Conservation (phyloP, 805 yeast genomes). For the Saturnispora besseyi region DNA sequence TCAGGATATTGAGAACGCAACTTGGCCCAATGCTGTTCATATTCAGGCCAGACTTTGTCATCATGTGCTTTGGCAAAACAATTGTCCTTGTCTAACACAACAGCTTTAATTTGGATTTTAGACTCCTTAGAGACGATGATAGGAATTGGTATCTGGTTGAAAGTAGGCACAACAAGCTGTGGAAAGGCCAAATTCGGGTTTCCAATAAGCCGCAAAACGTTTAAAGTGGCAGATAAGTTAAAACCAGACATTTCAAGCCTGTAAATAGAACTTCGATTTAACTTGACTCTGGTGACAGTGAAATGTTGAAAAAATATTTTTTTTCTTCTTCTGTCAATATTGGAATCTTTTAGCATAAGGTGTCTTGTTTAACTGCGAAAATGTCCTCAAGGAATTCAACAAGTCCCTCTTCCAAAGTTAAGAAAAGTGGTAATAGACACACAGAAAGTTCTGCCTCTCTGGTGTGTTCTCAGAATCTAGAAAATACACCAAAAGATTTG, state of each 20-base stretch:
- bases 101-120: conserved; percentile 46
- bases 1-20: conserved; percentile 51
- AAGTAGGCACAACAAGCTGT: conserved; percentile 49
- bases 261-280: neutral
- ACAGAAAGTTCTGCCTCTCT: neutral
- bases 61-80: conserved; percentile 84
- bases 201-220: conserved; percentile 47
- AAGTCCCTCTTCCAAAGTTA: neutral
- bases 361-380: neutral
- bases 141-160: conserved; percentile 25
- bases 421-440: neutral
- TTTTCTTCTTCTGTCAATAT: neutral
- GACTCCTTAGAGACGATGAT: conserved; percentile 9
- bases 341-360: neutral
- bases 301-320: neutral
- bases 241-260: conserved; percentile 13
- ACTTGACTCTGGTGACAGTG: neutral
- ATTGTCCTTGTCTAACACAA: conserved; percentile 90
- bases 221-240: conserved; percentile 71
- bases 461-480: neutral
- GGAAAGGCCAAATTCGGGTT: conserved; percentile 69
- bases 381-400: neutral
- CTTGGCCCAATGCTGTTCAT: conserved; percentile 46
- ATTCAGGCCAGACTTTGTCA: conserved; percentile 71
- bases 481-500: neutral